Percentiles rank a stretch among this genome's conserved stretches.
Conservation (phyloP, 345 rosid genomes). For the Corchorus capsularis region DNA sequence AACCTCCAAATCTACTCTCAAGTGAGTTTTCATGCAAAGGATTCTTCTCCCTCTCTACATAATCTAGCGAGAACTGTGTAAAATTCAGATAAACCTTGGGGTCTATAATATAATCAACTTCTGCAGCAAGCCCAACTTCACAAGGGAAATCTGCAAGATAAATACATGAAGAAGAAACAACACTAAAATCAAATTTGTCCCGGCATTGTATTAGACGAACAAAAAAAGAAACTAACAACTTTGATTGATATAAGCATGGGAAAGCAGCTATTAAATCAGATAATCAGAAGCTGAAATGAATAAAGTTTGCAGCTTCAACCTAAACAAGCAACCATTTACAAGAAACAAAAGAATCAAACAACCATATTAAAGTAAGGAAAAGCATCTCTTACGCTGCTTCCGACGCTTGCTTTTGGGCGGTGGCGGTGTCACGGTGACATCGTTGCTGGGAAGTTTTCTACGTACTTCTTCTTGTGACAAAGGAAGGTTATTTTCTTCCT, state of each 20-base stretch:
- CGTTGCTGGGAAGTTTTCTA: constrained; percentile 18
- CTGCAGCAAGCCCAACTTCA: constrained; percentile 49
- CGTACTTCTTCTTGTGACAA: constrained; percentile 25
- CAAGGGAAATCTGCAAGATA: constrained; percentile 71
- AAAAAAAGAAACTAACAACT: background rate
- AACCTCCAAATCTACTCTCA: constrained; percentile 80
- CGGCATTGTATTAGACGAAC: background rate
- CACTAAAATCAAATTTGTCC: background rate
- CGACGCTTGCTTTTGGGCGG: constrained; percentile 38
- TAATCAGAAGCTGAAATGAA: background rate
- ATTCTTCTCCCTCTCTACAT: constrained; percentile 49
- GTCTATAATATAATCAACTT: constrained; percentile 53
- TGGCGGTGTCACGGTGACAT: constrained; percentile 21
- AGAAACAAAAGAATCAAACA: background rate
- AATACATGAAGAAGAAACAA: background rate
- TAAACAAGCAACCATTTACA: background rate
- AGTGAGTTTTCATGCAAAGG: constrained; percentile 25
- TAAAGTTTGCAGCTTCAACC: background rate
- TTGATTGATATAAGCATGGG: background rate
- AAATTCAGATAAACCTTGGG: constrained; percentile 54
- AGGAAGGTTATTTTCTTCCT: constrained; percentile 35
- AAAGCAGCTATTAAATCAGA: background rate
- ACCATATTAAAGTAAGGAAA: background rate
- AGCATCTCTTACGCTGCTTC: constrained; percentile 42
- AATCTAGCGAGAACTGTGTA: constrained; percentile 56